phyloP scores from a whole-genome alignment of 1,139 yeast genomes.

The Blastobotrys buckinghamii region DNA sequence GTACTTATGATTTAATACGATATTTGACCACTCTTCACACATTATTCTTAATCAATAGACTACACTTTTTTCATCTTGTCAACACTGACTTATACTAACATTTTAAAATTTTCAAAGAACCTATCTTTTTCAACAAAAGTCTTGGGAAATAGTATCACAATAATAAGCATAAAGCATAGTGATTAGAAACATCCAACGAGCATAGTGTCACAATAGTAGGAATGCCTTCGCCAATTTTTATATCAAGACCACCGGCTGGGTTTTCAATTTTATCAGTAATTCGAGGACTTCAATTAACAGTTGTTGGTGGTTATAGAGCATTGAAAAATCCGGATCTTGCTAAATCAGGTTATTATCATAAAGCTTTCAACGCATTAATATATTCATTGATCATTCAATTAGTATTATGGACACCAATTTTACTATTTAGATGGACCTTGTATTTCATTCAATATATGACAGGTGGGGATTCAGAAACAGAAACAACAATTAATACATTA shows the following conservation, averaged over 20 bases:
- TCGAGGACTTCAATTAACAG: conserved; percentile 50
- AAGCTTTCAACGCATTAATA: conserved; percentile 35
- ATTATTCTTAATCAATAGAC: too few relatives aligned
- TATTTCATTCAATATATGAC: conserved; percentile 19
- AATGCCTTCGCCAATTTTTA: conserved; percentile 48
- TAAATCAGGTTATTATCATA: conserved; percentile 33
- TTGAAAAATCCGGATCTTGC: conserved; percentile 42
- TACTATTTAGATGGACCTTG: conserved; percentile 20
- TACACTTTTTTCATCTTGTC: too few relatives aligned
- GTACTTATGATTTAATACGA: too few relatives aligned
- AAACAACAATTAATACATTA: conserved; percentile 24
- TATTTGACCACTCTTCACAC: too few relatives aligned
- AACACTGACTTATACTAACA: too few relatives aligned
- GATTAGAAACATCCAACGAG: too few relatives aligned
- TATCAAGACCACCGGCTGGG: conserved; percentile 45
- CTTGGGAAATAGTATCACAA: too few relatives aligned
- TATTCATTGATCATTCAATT: conserved; percentile 39
- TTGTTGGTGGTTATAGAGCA: conserved; percentile 46
- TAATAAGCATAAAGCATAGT: too few relatives aligned
- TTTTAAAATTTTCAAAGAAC: too few relatives aligned
- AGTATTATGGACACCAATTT: conserved; percentile 36
- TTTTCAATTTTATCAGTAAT: conserved; percentile 44
- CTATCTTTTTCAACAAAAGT: too few relatives aligned
- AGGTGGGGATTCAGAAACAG: conserved; percentile 18
- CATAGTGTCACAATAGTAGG: too few relatives aligned